Evolutionary conservation across 371 early-diverging fungal species (phyloP).

Genomic region (Lichtheimia ramosa): DNA sequence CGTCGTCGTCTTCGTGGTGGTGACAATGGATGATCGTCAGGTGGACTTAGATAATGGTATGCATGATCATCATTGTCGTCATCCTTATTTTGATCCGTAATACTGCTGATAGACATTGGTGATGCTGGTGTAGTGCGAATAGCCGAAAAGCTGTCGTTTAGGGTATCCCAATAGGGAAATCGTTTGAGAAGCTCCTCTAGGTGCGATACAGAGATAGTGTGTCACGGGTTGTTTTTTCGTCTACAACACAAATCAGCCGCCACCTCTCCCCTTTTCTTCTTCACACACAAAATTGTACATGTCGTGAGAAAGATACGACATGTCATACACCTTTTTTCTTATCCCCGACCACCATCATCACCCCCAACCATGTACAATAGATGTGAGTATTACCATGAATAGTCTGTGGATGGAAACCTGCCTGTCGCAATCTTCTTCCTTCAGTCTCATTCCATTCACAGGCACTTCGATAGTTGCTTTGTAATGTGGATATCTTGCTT

Average conservation of each 20-base stretch:
- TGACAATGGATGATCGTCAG: too few species aligned
- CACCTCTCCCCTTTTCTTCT: not conserved
- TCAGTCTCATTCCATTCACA: constrained; percentile 49
- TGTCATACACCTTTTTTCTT: too few species aligned
- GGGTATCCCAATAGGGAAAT: constrained; percentile 50
- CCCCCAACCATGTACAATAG: too few species aligned
- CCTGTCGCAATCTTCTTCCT: constrained; percentile 33
- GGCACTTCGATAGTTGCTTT: constrained; percentile 44
- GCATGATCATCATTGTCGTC: not conserved
- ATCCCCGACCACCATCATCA: too few species aligned
- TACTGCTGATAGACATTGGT: constrained; percentile 49
- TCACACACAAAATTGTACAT: too few species aligned
- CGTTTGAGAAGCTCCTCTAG: constrained; percentile 46
- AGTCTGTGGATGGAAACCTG: constrained; percentile 36
- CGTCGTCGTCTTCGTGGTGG: not conserved
- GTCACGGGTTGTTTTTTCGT: not conserved
- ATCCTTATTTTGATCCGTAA: constrained; percentile 27
- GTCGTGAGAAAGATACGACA: too few species aligned
- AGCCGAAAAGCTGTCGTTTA: constrained; percentile 37
- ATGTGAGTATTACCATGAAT: constrained; percentile 35
- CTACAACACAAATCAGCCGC: not conserved
- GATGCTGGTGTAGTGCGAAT: constrained; percentile 12
- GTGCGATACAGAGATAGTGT: not conserved
- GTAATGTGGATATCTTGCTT: constrained; percentile 46
- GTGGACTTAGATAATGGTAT: not conserved